Evolutionary conservation across 2,329 filamentous ascomycete species (phyloP).

Genomic region (Emericellopsis cladophorae): DNA sequence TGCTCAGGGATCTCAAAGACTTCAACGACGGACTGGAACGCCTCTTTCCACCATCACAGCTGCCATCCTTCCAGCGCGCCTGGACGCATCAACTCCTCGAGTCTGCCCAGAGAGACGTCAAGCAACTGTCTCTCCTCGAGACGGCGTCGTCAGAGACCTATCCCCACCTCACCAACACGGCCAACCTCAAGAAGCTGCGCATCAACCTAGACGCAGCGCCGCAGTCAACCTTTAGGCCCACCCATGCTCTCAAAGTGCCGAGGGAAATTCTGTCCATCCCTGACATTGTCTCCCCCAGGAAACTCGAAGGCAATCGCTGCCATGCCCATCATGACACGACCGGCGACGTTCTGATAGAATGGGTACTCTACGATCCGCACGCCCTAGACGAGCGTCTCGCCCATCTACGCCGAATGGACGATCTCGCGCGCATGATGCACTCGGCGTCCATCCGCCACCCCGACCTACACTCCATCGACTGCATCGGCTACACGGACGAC

Average conservation of each 20-base stretch:
- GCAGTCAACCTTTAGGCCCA: slow-evolving; percentile 25
- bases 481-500: slow-evolving; percentile 32
- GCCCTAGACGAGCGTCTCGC: slow-evolving; percentile 26
- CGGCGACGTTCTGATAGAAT: slow-evolving; percentile 27
- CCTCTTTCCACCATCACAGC: slow-evolving; percentile 27
- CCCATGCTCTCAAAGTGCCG: slow-evolving; percentile 25
- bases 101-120: slow-evolving; percentile 25
- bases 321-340: slow-evolving; percentile 19
- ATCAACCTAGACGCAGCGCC: slow-evolving; percentile 31
- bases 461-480: slow-evolving; percentile 32
- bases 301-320: slow-evolving; percentile 9
- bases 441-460: slow-evolving; percentile 29
- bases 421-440: slow-evolving; percentile 33
- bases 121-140: slow-evolving; percentile 27
- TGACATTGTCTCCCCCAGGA: not conserved
- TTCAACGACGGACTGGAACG: slow-evolving; percentile 34
- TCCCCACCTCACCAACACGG: slow-evolving; percentile 26
- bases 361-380: slow-evolving; percentile 30
- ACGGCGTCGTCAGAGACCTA: slow-evolving; percentile 26
- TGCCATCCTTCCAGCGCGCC: slow-evolving; percentile 28
- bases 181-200: slow-evolving; percentile 29
- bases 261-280: slow-evolving; percentile 15
- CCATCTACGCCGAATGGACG: slow-evolving; percentile 30
- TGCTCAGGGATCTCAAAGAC: slow-evolving; percentile 28
- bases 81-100: slow-evolving; percentile 34